Percentiles rank a stretch among this genome's conserved stretches.
phyloP scores from a whole-genome alignment of 371 early-diverging fungal genomes.

The Basidiobolus meristosporus region DNA sequence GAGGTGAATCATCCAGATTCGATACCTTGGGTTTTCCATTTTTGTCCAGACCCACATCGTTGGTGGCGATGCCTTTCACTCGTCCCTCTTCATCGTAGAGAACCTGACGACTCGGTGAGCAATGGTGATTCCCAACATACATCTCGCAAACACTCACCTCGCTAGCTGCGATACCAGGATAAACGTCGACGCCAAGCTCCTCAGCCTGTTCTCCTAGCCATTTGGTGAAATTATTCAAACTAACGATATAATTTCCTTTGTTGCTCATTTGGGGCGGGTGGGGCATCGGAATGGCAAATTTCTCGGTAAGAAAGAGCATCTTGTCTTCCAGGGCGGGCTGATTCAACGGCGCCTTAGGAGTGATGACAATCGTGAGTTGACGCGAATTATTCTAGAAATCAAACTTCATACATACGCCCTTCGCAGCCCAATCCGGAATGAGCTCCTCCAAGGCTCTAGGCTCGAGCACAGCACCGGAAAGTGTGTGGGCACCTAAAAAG shows the following conservation, averaged over 20 bases:
- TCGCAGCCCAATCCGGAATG: constrained; percentile 94
- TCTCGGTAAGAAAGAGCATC: constrained; percentile 70
- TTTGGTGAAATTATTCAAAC: constrained; percentile 75
- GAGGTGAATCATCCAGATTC: background rate
- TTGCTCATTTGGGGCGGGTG: constrained; percentile 94
- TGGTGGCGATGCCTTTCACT: constrained; percentile 85
- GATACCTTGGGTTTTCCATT: constrained; percentile 62
- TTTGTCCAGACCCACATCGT: constrained; percentile 89
- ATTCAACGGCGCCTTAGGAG: constrained; percentile 56
- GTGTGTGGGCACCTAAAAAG: constrained; percentile 67
- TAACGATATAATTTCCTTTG: constrained; percentile 92
- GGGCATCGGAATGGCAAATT: constrained; percentile 71
- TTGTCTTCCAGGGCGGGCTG: constrained; percentile 72
- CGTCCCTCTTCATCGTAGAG: constrained; percentile 77
- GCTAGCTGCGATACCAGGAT: constrained; percentile 82
- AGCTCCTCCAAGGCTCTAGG: constrained; percentile 84
- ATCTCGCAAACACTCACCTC: constrained; percentile 24
- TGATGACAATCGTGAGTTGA: background rate
- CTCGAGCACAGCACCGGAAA: constrained; percentile 92
- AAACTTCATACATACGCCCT: constrained; percentile 27
- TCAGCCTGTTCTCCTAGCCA: constrained; percentile 97
- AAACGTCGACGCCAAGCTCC: constrained; percentile 88
- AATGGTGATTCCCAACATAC: background rate
- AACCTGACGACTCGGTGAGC: constrained; percentile 38
- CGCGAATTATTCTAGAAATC: constrained; percentile 10